Evolutionary conservation across 441 rosid genomes (phyloP).

Genomic region (Euphorbia corollata): DNA sequence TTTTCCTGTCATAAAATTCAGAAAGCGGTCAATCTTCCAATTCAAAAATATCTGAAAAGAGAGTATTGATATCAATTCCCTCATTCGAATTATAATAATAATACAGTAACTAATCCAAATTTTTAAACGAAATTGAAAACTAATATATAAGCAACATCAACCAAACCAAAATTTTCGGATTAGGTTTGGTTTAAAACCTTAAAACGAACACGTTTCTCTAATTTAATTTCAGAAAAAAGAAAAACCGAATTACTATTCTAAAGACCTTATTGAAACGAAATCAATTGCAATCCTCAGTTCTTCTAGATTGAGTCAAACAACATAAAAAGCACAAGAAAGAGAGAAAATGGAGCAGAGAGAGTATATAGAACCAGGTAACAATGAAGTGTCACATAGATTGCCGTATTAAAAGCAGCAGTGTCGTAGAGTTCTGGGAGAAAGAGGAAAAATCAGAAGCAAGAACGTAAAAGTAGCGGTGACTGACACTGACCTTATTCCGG

Average conservation of each 20-base stretch:
- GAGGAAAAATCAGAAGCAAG: neutral
- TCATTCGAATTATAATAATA: neutral
- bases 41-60: neutral
- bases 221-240: neutral
- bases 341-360: neutral
- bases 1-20: slow-evolving; percentile 13
- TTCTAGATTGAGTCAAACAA: neutral
- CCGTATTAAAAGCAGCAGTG: neutral
- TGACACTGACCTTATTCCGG: slow-evolving; percentile 1
- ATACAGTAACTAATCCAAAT: neutral
- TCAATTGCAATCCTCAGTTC: neutral
- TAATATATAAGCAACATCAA: neutral
- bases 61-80: neutral
- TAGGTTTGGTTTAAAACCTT: neutral
- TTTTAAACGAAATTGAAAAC: neutral
- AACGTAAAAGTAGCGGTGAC: neutral
- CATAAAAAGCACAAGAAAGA: no score
- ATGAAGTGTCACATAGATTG: neutral
- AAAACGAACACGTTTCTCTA: neutral
- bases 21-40: neutral
- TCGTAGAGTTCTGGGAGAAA: neutral
- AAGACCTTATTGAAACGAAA: neutral
- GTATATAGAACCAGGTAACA: neutral
- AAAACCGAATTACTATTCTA: no score
- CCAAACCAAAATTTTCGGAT: neutral